Evolutionary conservation across 75 land plant species (phyloP), one percentile per base, ranked within the genome.

Genomic region (Pseudotsuga menziesii): DNA sequence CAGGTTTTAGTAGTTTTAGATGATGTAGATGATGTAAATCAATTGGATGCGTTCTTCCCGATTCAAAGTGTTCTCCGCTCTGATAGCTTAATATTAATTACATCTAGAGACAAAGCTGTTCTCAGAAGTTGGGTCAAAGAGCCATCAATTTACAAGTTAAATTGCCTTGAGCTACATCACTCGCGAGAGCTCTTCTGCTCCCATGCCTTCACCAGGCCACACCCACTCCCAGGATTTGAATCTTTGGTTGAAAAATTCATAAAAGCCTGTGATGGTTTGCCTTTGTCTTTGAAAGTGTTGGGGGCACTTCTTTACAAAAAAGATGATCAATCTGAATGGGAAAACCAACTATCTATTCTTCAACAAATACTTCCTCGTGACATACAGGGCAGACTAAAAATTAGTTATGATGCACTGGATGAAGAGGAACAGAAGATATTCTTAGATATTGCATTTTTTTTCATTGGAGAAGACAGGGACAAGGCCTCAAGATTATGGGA

Each of bases 361-460:
- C 16, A 14, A 0, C 27, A 17, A 62, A 29, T 62, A 27, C 16
- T 62, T 15, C 66, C 66, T 15, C 1, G 4, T 0, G 32, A 62
- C 11, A 62, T 62, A 27, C 27, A 29, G 29, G 17, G 16, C 0
- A 29, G 16, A 35, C 11, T 62, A 29, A 62, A 15, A 62, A 29
- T 62, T 3, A 62, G 36, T 29, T 62, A 62, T 62, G 66, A 62
- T 62, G 17, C 66, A 62, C 15, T 62, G 11, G 5, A 62, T 62
- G 66, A 62, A 62, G 36, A 29, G 16, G 66, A 62, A 35, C 32
- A 62, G 2, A 13, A 67, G n/a, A 67, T 67, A 36, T 67, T 67
- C n/a, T 14, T 67, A 41, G 71, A 67, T 67, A 19, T 67, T 35
- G 71, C 71, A 11, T 67, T 48, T 39, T 67, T 67, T n/a, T 67